Evolutionary conservation across 306 rosid genomes (phyloP), one percentile per base, ranked within the genome.

Genomic region (Chamaecrista fasciculata): DNA sequence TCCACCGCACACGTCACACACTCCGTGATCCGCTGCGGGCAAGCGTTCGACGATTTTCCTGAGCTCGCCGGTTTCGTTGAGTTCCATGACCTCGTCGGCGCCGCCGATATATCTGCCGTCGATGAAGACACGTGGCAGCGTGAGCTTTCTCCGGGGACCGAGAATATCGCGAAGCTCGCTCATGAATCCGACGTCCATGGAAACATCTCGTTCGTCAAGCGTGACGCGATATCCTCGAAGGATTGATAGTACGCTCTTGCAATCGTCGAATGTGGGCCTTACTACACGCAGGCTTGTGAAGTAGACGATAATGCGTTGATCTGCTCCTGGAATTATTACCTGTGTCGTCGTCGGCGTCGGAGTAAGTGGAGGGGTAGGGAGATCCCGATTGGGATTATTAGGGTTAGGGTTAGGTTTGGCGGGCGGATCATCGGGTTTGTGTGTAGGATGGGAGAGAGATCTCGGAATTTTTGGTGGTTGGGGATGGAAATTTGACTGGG

Each of bases 261-360:
- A 94, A 61, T 82, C 95, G 56, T 94, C 94, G 79, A 85, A 94
- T 5, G 98, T 94, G 0, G 83, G 26, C 36, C 97, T 76, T 28
- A 94, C 95, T 72, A 94, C 89, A n/a, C 96, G 90, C 53, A 90
- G 84, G 89, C 94, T 90, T 3, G 98, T 90, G 83, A 83, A 94
- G 84, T 90, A 94, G 15, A 94, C 79, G 40, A 88, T 90, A 47
- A 94, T 83, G 66, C 90, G 89, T 33, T 86, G 81, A 79, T 94
- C 95, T 5, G 85, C 75, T 1, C 81, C 73, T 11, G 91, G 93
- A 24, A 76, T 37, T 42, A 72, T 21, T 33, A 78, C n/a, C n/a
- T n/a, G n/a, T n/a, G n/a, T 70, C 67, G 40, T 8, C 43, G 23
- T 43, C 55, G 26, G 78, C 33, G 51, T 67, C 63, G 33, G 52